phyloP scores from a whole-genome alignment of 192 early-diverging fungal species.

The Backusella westeae region DNA sequence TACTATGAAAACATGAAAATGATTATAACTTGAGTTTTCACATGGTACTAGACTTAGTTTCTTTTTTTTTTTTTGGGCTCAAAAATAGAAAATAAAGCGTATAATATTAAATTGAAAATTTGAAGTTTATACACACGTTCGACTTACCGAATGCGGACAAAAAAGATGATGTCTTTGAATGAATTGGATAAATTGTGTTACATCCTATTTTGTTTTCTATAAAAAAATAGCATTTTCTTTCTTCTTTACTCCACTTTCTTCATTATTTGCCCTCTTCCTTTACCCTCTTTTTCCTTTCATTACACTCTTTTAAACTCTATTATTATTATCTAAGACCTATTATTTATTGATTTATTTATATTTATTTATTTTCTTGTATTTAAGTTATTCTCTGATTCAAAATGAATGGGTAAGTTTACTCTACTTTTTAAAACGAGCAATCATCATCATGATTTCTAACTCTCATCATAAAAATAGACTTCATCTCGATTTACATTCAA shows the following conservation, averaged over 20 bases:
- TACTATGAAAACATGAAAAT: conserved; percentile 92
- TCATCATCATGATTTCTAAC: background rate
- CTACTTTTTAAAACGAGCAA: background rate
- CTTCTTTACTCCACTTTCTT: background rate
- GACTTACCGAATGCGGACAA: conserved; percentile 12
- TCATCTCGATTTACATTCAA: conserved; percentile 53
- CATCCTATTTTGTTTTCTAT: background rate
- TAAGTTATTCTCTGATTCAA: background rate
- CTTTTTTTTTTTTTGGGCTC: background rate
- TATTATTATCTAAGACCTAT: background rate
- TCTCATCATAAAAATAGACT: conserved; percentile 33
- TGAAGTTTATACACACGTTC: background rate
- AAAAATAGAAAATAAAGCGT: background rate
- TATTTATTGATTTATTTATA: background rate
- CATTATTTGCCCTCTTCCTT: background rate
- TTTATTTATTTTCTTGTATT: background rate
- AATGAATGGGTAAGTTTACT: conserved; percentile 5
- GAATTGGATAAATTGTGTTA: conserved; percentile 1
- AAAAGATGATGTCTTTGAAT: conserved; percentile 14
- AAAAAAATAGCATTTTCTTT: background rate
- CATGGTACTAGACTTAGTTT: background rate
- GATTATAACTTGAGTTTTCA: conserved; percentile 45
- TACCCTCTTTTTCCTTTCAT: background rate
- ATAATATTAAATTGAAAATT: background rate
- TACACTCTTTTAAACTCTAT: background rate